Percentiles rank a stretch among this genome's conserved stretches.
These are phyloP conservation scores for Magnolia changhungtana DNA, from an alignment of 164 flowering plant genomes.

Conservation along the genomic window DNA sequence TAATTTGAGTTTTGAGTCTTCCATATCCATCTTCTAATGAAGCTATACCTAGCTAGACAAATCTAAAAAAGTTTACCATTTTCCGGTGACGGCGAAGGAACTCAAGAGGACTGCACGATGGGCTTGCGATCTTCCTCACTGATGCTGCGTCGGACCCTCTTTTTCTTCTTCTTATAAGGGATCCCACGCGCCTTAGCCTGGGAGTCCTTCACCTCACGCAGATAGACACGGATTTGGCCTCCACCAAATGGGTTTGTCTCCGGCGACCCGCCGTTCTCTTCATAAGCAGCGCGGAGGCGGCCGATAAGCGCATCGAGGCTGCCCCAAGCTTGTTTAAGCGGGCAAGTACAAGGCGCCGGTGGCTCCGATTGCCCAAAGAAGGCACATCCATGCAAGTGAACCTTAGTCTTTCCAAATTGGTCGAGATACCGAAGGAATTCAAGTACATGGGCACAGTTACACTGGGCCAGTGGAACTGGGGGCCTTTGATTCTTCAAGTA, in stretches of 20 bases:
- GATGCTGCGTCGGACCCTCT: slow-evolving; percentile 16
- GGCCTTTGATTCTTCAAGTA: slow-evolving; percentile 56
- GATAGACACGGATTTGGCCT: slow-evolving; percentile 45
- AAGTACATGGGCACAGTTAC: slow-evolving; percentile 46
- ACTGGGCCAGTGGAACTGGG: slow-evolving; percentile 43
- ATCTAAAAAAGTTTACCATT: slow-evolving; percentile 8
- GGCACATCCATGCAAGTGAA: slow-evolving; percentile 50
- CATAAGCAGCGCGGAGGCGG: slow-evolving; percentile 58
- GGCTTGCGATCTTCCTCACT: slow-evolving; percentile 13
- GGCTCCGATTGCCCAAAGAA: slow-evolving; percentile 63
- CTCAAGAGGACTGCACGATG: slow-evolving; percentile 6
- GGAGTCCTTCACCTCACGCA: slow-evolving; percentile 51
- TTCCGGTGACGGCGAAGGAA: background rate
- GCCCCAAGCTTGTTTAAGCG: slow-evolving; percentile 63
- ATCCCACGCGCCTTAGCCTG: slow-evolving; percentile 60
- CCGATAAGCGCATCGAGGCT: slow-evolving; percentile 63
- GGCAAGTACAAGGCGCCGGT: slow-evolving; percentile 55
- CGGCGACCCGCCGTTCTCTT: slow-evolving; percentile 51
- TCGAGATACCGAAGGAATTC: slow-evolving; percentile 54
- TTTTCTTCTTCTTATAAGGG: slow-evolving; percentile 55
- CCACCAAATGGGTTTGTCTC: slow-evolving; percentile 58
- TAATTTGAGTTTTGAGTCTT: slow-evolving; percentile 3
- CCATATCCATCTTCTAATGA: slow-evolving; percentile 1
- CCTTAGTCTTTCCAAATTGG: slow-evolving; percentile 64
- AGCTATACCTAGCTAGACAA: slow-evolving; percentile 2